Percentiles rank a stretch among this genome's conserved stretches.
Evolutionary conservation across 2,329 filamentous ascomycete species (phyloP).

Genomic region (Aspergillus bombycis): DNA sequence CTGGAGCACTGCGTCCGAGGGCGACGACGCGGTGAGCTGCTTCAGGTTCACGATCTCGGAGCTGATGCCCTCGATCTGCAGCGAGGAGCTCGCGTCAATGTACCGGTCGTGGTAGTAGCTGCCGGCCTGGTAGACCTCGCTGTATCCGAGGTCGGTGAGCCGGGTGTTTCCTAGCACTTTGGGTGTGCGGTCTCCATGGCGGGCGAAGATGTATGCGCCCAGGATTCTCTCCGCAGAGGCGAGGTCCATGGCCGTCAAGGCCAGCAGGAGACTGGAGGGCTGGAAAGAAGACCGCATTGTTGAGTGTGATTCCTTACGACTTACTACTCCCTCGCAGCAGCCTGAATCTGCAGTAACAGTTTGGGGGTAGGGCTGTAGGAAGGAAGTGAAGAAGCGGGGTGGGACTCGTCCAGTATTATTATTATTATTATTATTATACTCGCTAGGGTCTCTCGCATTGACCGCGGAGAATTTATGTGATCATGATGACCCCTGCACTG

Average conservation of each 20-base stretch:
- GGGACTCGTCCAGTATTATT: background rate
- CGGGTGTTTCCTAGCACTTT: conserved; percentile 72
- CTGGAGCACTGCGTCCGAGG: conserved; percentile 76
- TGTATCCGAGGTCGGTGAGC: conserved; percentile 78
- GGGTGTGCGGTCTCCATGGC: conserved; percentile 85
- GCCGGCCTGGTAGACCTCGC: conserved; percentile 73
- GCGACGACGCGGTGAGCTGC: conserved; percentile 73
- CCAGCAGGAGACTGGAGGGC: conserved; percentile 28
- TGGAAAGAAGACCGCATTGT: conserved; percentile 32
- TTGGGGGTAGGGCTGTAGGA: background rate
- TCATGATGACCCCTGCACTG: conserved; percentile 7
- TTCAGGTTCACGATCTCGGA: conserved; percentile 66
- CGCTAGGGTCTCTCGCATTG: background rate
- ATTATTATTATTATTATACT: conserved; percentile 5
- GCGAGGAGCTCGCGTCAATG: conserved; percentile 61
- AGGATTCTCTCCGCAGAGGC: conserved; percentile 67
- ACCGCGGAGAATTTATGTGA: background rate
- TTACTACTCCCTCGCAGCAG: background rate
- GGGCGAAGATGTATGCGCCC: conserved; percentile 83
- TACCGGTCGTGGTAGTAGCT: conserved; percentile 77
- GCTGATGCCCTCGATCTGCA: conserved; percentile 68
- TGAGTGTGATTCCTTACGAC: conserved; percentile 7
- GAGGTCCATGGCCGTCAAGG: conserved; percentile 28
- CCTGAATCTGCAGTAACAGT: background rate
- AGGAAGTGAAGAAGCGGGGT: background rate